Evolutionary conservation across 2,329 filamentous ascomycete species (phyloP).

Genomic region (Colletotrichum sp.): DNA sequence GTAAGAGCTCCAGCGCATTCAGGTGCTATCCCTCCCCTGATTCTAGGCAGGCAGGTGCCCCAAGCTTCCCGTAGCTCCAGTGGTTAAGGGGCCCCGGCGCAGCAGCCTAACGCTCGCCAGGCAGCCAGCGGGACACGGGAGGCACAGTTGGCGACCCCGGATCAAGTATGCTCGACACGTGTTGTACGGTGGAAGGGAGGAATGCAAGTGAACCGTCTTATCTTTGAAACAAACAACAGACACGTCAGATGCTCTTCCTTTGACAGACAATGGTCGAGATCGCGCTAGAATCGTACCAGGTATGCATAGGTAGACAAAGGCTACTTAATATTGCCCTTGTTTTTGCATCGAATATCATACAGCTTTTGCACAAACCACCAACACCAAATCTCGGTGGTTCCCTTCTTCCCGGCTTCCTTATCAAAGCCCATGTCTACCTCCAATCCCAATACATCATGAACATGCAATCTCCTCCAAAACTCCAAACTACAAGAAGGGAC

Average conservation of each 20-base stretch:
- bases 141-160: not conserved
- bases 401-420: not conserved
- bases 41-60: not conserved
- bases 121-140: not conserved
- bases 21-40: not conserved
- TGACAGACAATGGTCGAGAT: not conserved
- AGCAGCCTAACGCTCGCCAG: not conserved
- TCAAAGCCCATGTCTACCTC: not conserved
- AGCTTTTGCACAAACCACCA: not conserved
- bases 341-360: not conserved
- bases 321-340: not conserved
- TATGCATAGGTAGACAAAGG: not conserved
- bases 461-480: not conserved
- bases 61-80: not conserved
- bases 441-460: not conserved
- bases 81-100: not conserved
- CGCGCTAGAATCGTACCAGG: not conserved
- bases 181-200: not conserved
- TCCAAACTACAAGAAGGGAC: constrained; percentile 58
- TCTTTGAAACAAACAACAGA: not conserved
- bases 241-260: not conserved
- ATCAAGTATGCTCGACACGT: not conserved
- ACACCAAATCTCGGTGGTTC: not conserved
- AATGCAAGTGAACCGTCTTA: not conserved
- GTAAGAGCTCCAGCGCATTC: not conserved